Conservation (phyloP, 192 early-diverging fungal species). For the Geranomyces variabilis region DNA sequence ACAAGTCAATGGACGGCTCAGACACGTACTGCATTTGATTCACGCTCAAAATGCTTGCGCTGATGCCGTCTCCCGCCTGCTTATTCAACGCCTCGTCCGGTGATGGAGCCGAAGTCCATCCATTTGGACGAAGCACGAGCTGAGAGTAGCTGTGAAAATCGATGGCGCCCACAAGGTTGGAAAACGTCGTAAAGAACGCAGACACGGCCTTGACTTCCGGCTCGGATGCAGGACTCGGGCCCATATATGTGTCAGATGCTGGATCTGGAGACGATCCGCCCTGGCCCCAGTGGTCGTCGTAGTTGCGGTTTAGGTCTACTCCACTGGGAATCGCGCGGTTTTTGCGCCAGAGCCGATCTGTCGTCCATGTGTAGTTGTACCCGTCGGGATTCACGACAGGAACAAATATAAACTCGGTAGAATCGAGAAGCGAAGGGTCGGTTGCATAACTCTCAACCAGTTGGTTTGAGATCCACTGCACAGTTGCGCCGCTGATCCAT, state of each 20-base stretch:
- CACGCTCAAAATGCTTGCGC: slow-evolving; percentile 32
- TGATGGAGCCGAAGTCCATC: slow-evolving; percentile 49
- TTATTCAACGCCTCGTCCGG: slow-evolving; percentile 48
- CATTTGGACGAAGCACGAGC: slow-evolving; percentile 61
- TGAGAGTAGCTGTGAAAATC: slow-evolving; percentile 62
- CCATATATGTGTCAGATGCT: slow-evolving; percentile 55
- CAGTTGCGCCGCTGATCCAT: slow-evolving; percentile 59
- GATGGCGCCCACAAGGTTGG: slow-evolving; percentile 55
- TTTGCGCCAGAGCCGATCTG: slow-evolving; percentile 61
- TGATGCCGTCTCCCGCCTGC: slow-evolving; percentile 45
- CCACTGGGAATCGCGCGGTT: slow-evolving; percentile 41
- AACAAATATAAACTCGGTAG: slow-evolving; percentile 56
- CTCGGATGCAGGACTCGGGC: slow-evolving; percentile 48
- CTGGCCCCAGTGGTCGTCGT: slow-evolving; percentile 56
- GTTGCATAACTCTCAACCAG: slow-evolving; percentile 45
- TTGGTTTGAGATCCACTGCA: slow-evolving; percentile 58
- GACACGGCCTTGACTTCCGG: slow-evolving; percentile 57
- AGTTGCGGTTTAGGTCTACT: slow-evolving; percentile 18
- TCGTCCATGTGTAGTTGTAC: slow-evolving; percentile 49
- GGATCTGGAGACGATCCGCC: slow-evolving; percentile 58
- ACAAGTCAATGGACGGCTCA: slow-evolving; percentile 56
- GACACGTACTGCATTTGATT: slow-evolving; percentile 55
- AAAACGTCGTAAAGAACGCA: slow-evolving; percentile 48
- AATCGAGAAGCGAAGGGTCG: slow-evolving; percentile 42
- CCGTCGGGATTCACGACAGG: slow-evolving; percentile 66